Evolutionary conservation across 2,329 filamentous ascomycete genomes (phyloP), one percentile per base, ranked within the genome.

Genomic region (Hymenoscyphus infarciens): DNA sequence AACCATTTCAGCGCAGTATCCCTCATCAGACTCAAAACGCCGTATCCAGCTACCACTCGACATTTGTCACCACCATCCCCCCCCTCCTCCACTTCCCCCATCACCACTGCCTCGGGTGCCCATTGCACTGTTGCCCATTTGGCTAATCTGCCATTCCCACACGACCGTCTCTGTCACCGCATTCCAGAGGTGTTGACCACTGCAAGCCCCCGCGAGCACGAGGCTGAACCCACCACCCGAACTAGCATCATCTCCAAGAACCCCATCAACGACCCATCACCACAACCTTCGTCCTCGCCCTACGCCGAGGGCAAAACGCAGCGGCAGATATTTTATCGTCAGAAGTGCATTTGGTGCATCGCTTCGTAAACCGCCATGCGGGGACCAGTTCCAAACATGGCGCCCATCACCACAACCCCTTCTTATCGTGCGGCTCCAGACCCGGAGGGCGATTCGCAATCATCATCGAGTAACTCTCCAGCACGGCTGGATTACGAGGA

Each of bases 401-500:
- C 65, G 49, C 65, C 65, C 55, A 60, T 73, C 38, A 62, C 63
- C 49, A 61, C 61, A 10, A 13, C 31, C 19, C 53, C 60, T 8
- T 55, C 66, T 61, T 73, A 71, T 67, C 72, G 71, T 59, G 64
- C 65, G 27, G 67, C 64, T 27, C 65, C 66, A n/a, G 73, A 74
- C 1, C 57, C 63, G 56, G 73, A 73, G 49, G 70, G 70, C 16
- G 73, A 74, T 61, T 74, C 72, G 13, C 72, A 74, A 58, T 75
- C 74, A 31, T 75, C 73, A 5, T 89, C 89, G 7, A 90, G 87
- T 63, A 90, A 88, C 73, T 92, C 90, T 1, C 89, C 90, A 54
- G 85, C 83, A 86, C 89, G 71, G 59, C 86, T 86, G 74, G 89
- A 92, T 73, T 92, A 96, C 77, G 90, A 93, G 73, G 94, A 97